Base-by-base conservation (phyloP, 768 basidiomycete genomes). In the Obba rivulosa region DNA sequence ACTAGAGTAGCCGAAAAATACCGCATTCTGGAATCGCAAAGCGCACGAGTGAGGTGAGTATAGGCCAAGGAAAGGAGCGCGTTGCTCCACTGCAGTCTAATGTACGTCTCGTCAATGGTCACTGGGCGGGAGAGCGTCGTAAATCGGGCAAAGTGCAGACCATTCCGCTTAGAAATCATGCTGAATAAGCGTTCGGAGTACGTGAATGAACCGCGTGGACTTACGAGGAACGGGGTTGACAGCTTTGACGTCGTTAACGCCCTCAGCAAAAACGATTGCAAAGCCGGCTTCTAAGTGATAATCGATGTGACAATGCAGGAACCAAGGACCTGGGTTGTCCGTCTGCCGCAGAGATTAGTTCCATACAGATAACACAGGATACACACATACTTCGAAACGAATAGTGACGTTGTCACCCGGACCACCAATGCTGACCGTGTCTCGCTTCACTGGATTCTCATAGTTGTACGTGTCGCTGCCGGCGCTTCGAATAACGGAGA, bases 201-300 rank as follows among this genome's bases (percentile, higher is more conserved):
- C 21, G 38, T 36, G 34, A 36, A n/a, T 36, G 16, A 31, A 31
- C 28, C 28, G 7, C 13, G 28, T 31, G 17, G 7, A 52, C 58
- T 41, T 34, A 59, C 58, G 25, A 20, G 59, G 38, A 13, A 51
- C 50, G 2, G 54, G 28, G 49, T 55, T 57, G 17, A 48, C 43
- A n/a, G 44, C 22, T 8, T 35, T 28, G 23, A 62, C 43, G 28
- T 57, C 57, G 1, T 23, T 31, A 3, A 59, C 57, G 40, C 67
- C 68, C 52, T 72, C 71, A 0, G 68, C 70, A 39, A 75, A 65
- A n/a, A 73, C 69, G 24, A 73, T 48, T 2, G 72, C 72, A 14
- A 75, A 62, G 35, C 73, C 73, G 1, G 61, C 57, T 18, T 72
- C 65, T 13, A 78, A 57, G 62, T 80, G 78, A 68, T 74, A 78